A percentile compares a stretch with the other conserved stretches of the same genome.
Conservation (phyloP, 2,329 filamentous ascomycete genomes). For the Sarocladium strictum region DNA sequence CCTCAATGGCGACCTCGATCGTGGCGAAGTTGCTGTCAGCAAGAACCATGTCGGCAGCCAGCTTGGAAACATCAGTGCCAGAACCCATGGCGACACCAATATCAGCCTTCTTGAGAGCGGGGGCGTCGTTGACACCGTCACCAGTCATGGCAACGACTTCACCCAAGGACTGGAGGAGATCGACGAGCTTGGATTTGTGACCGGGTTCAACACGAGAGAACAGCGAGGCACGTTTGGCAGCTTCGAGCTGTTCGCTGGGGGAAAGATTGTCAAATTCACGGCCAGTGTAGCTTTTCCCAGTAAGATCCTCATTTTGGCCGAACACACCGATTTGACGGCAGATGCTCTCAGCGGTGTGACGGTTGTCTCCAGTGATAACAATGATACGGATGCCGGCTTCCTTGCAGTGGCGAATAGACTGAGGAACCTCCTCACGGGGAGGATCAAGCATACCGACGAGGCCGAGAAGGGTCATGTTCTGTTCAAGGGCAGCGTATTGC, state of each 20-base stretch:
- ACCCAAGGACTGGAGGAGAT: constrained; percentile 84
- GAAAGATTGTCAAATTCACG: constrained; percentile 87
- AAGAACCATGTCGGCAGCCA: constrained; percentile 97
- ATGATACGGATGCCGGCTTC: constrained; percentile 93
- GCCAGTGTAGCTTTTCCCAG: constrained; percentile 90
- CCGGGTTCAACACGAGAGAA: constrained; percentile 94
- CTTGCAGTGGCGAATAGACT: constrained; percentile 82
- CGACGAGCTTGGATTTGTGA: constrained; percentile 97
- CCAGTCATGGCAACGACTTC: constrained; percentile 99
- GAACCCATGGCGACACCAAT: constrained; percentile 99
- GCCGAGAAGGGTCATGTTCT: constrained; percentile 89
- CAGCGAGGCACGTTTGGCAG: constrained; percentile 77
- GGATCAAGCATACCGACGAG: constrained; percentile 96
- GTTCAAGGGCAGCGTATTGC: constrained; percentile 83
- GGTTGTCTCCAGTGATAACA: constrained; percentile 97
- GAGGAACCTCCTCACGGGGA: constrained; percentile 83
- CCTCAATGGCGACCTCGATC: constrained; percentile 91
- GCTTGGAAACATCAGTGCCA: constrained; percentile 92
- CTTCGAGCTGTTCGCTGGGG: constrained; percentile 72
- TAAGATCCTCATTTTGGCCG: constrained; percentile 70
- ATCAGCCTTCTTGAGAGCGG: constrained; percentile 95
- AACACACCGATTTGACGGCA: constrained; percentile 97
- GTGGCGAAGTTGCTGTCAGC: constrained; percentile 99
- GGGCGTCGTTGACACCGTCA: constrained; percentile 97
- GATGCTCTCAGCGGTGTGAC: constrained; percentile 94